These are phyloP conservation scores for Rhodotorula taiwanensis DNA, from an alignment of 768 basidiomycete genomes.

Conservation along the genomic window DNA sequence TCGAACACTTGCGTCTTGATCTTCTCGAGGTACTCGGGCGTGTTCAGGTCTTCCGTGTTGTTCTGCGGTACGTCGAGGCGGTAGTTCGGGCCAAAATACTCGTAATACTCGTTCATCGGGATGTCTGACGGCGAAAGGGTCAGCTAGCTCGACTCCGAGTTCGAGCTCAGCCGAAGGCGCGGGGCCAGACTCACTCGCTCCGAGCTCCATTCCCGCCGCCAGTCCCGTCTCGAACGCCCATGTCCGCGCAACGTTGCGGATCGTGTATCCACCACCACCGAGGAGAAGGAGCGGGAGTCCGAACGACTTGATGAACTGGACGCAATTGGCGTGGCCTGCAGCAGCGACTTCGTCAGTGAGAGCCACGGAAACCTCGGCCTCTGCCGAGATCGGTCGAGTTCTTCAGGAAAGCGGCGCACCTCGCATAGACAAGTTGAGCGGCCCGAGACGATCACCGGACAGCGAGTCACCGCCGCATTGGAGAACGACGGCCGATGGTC, in stretches of 20 bases:
- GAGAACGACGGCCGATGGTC: conserved; percentile 87
- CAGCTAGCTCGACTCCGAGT: too few species aligned
- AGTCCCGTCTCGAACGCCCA: conserved; percentile 99
- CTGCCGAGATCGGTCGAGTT: too few species aligned
- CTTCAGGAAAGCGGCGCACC: conserved; percentile 52
- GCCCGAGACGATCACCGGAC: conserved; percentile 90
- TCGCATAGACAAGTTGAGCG: conserved; percentile 92
- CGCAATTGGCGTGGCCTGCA: conserved; percentile 90
- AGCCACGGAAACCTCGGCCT: too few species aligned
- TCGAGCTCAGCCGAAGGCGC: too few species aligned
- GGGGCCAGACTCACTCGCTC: conserved; percentile 59
- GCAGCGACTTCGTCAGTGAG: background rate
- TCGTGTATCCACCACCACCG: conserved; percentile 96
- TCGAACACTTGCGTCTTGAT: conserved; percentile 88
- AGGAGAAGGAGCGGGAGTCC: conserved; percentile 86
- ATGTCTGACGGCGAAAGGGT: too few species aligned
- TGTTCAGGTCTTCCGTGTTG: conserved; percentile 93
- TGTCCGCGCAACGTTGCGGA: conserved; percentile 90
- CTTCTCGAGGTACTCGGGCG: conserved; percentile 82
- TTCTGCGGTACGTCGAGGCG: conserved; percentile 88
- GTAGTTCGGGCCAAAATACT: conserved; percentile 97
- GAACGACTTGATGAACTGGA: conserved; percentile 93
- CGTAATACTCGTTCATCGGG: conserved; percentile 97
- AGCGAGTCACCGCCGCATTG: conserved; percentile 97
- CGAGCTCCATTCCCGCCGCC: conserved; percentile 93